These are phyloP conservation scores for Puccinia hordei DNA, from an alignment of 1,284 basidiomycete genomes.

Conservation along the genomic window DNA sequence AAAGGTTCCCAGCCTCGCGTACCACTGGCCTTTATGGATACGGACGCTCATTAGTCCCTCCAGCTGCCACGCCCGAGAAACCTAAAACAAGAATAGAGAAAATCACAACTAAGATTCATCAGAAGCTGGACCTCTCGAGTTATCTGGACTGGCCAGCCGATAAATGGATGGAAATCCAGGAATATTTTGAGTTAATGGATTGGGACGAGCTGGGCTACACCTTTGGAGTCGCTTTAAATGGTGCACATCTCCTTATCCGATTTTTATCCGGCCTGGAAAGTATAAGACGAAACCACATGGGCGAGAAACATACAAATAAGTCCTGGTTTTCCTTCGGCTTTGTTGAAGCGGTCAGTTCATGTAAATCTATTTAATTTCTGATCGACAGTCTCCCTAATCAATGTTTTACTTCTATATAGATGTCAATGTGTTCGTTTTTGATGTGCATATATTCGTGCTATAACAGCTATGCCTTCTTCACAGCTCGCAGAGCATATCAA, in stretches of 20 bases:
- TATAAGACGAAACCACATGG: constrained; percentile 9
- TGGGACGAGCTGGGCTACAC: constrained; percentile 31
- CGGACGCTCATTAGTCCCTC: constrained; percentile 25
- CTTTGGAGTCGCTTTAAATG: constrained; percentile 21
- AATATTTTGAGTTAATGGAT: constrained; percentile 35
- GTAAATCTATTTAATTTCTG: not conserved
- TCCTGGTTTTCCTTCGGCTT: constrained; percentile 30
- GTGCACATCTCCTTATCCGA: constrained; percentile 17
- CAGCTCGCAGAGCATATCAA: constrained; percentile 57
- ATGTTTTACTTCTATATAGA: constrained; percentile 2
- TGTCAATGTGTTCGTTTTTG: constrained; percentile 59
- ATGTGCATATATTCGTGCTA: constrained; percentile 55
- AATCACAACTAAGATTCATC: not conserved
- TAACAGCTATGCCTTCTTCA: constrained; percentile 58
- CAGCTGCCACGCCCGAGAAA: constrained; percentile 34
- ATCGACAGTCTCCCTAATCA: not conserved
- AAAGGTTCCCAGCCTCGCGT: constrained; percentile 9
- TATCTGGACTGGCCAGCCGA: constrained; percentile 31
- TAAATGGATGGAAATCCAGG: constrained; percentile 44
- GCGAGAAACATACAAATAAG: constrained; percentile 12
- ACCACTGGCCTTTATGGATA: constrained; percentile 6
- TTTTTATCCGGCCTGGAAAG: constrained; percentile 12
- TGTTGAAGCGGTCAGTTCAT: constrained; percentile 37
- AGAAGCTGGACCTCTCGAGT: constrained; percentile 23
- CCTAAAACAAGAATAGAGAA: constrained; percentile 19